Conservation (phyloP, 2,329 filamentous ascomycete genomes). For the Fusarium sp. region DNA sequence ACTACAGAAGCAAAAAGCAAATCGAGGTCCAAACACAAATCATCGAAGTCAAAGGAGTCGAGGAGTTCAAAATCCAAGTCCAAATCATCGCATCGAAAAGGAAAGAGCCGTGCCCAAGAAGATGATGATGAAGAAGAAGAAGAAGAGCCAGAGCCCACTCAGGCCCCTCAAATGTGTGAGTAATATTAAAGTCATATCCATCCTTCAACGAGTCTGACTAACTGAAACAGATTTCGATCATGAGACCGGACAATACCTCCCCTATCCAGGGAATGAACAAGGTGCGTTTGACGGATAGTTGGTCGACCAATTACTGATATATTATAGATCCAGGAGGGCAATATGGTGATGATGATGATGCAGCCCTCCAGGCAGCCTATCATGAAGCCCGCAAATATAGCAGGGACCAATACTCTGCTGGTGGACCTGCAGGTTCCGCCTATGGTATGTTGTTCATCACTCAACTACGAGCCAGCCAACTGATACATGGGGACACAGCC, state of each 20-base stretch:
- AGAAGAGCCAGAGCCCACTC: slow-evolving; percentile 14
- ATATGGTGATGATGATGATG: slow-evolving; percentile 16
- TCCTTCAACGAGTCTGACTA: neutral
- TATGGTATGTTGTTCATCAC: slow-evolving; percentile 13
- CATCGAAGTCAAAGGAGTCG: slow-evolving; percentile 29
- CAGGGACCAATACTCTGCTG: slow-evolving; percentile 18
- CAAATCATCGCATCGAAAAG: slow-evolving; percentile 37
- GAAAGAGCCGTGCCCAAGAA: slow-evolving; percentile 31
- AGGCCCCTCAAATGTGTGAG: slow-evolving; percentile 11
- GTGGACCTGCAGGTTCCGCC: slow-evolving; percentile 21
- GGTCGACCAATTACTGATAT: neutral
- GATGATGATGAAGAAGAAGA: slow-evolving; percentile 32
- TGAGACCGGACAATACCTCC: slow-evolving; percentile 16
- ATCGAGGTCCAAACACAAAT: slow-evolving; percentile 25
- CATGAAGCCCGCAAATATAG: slow-evolving; percentile 21
- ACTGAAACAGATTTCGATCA: slow-evolving; percentile 18
- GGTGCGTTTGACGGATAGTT: slow-evolving; percentile 2
- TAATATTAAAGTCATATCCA: neutral
- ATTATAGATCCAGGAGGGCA: slow-evolving; percentile 16
- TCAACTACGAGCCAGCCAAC: neutral
- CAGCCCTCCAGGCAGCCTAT: slow-evolving; percentile 19
- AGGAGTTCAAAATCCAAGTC: slow-evolving; percentile 28
- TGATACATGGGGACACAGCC: slow-evolving; percentile 1
- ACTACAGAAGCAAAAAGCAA: slow-evolving; percentile 25
- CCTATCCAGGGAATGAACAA: slow-evolving; percentile 9